Evolutionary conservation across 345 rosid genomes (phyloP), one percentile per base, ranked within the genome.

Genomic region (Rhizophora apiculata): DNA sequence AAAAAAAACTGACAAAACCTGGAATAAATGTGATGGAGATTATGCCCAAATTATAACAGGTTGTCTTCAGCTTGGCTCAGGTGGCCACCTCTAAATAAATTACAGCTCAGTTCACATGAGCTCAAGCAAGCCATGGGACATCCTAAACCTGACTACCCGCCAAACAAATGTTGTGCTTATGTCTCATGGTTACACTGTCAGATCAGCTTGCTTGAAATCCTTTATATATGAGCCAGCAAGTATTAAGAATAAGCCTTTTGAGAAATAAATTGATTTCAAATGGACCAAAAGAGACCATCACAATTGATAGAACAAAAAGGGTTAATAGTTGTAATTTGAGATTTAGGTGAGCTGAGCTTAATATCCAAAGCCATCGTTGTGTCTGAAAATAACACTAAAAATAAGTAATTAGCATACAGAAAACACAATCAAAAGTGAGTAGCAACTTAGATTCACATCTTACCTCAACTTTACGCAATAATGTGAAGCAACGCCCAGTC

Each of bases 401-500:
- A 22, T 29, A 53, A 54, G 1, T 18, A 64, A 52, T 31, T 66
- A 31, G 20, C 11, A 52, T 3, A 11, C 1, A 61, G 43, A 19
- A 34, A 15, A 61, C 36, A 54, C 16, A 10, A 67, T 3, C 43
- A 32, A 43, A 20, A 4, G 18, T 48, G 60, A 53, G 36, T 8
- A 34, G 5, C n/a, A 63, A 68, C 8, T 2, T 29, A 18, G 22
- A 27, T n/a, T 43, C 43, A 29, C 16, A 73, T 22, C 63, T 48
- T 74, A 87, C 98, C 92, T 92, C 96, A 68, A 78, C 78, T 64
- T 72, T 78, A 76, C 79, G 86, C 68, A 95, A 68, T 85, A 95
- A 80, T 61, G 98, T 95, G 83, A 92, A 87, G 82, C 98, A 92
- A 69, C 85, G 81, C 8, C 98, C 99, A 63, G 84, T 72, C 84